Conservation (phyloP, 768 basidiomycete genomes). For the Leccinum fibrillosum region DNA sequence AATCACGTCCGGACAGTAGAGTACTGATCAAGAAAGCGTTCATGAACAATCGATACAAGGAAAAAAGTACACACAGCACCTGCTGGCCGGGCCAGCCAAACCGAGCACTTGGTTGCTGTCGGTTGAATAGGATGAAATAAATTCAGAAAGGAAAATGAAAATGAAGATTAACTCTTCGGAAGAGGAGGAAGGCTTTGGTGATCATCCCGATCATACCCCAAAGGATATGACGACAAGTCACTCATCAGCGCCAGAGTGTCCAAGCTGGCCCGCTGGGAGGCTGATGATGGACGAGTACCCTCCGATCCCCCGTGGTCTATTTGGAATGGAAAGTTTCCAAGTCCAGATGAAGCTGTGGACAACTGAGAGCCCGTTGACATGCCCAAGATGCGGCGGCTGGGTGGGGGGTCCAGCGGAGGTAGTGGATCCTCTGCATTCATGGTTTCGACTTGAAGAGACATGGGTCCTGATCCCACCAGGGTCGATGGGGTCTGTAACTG, state of each 20-base stretch:
- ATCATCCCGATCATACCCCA: constrained; percentile 58
- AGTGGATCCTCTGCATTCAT: constrained; percentile 34
- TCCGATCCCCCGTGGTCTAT: constrained; percentile 61
- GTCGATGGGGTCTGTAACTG: constrained; percentile 7
- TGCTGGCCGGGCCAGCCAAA: constrained; percentile 28
- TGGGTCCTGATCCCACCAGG: neutral
- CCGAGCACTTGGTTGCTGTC: constrained; percentile 11
- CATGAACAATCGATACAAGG: constrained; percentile 24
- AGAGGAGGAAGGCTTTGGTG: constrained; percentile 22
- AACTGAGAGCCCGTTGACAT: constrained; percentile 75
- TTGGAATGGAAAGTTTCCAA: constrained; percentile 85
- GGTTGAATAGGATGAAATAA: constrained; percentile 7
- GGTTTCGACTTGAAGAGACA: constrained; percentile 8
- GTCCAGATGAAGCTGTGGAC: constrained; percentile 75
- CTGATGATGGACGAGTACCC: constrained; percentile 30
- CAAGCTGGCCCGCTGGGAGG: constrained; percentile 68
- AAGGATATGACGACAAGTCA: constrained; percentile 80
- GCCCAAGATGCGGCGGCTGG: constrained; percentile 59
- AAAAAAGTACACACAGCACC: constrained; percentile 27
- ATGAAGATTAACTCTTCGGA: constrained; percentile 25
- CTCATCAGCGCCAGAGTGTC: constrained; percentile 82
- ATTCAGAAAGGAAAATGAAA: neutral
- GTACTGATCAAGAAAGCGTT: constrained; percentile 16
- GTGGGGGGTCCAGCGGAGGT: constrained; percentile 42
- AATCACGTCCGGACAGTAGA: constrained; percentile 2